A percentile compares a stretch with the other conserved stretches of the same genome.
Evolutionary conservation across 768 basidiomycete genomes (phyloP).

Genomic region (Kwoniella sp.): DNA sequence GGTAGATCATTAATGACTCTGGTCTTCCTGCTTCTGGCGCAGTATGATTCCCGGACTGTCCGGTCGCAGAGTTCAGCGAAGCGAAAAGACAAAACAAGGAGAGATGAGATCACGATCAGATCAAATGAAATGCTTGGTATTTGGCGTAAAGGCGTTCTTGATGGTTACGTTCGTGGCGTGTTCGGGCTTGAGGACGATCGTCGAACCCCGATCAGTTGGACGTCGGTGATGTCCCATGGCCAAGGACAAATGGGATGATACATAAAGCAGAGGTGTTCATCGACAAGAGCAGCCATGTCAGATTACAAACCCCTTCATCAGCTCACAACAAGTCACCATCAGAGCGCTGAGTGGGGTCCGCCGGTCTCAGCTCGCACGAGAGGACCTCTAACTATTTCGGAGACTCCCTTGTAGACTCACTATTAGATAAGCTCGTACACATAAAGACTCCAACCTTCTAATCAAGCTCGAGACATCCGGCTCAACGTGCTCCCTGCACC

Average conservation of each 20-base stretch:
- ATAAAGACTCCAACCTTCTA: neutral
- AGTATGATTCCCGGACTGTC: too few species aligned
- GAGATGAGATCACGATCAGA: neutral
- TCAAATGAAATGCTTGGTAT: too few species aligned
- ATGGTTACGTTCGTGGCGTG: neutral
- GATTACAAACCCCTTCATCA: neutral
- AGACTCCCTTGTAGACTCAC: too few species aligned
- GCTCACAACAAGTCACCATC: neutral
- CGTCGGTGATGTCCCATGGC: neutral
- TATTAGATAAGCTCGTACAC: too few species aligned
- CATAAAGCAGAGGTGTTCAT: too few species aligned
- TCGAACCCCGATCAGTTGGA: neutral
- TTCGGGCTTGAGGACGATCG: neutral
- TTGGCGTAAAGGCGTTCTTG: slow-evolving; percentile 1
- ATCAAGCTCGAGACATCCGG: slow-evolving; percentile 2
- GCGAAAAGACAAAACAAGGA: neutral
- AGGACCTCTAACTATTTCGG: too few species aligned
- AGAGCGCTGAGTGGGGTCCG: neutral
- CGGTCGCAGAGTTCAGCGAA: neutral
- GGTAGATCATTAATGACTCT: neutral
- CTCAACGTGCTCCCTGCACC: neutral
- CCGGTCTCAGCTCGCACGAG: too few species aligned
- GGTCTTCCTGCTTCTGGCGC: neutral
- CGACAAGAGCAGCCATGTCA: too few species aligned
- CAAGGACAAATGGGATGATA: neutral